Evolutionary conservation across 2,329 filamentous ascomycete genomes (phyloP).

Genomic region (Polytolypa hystricis): DNA sequence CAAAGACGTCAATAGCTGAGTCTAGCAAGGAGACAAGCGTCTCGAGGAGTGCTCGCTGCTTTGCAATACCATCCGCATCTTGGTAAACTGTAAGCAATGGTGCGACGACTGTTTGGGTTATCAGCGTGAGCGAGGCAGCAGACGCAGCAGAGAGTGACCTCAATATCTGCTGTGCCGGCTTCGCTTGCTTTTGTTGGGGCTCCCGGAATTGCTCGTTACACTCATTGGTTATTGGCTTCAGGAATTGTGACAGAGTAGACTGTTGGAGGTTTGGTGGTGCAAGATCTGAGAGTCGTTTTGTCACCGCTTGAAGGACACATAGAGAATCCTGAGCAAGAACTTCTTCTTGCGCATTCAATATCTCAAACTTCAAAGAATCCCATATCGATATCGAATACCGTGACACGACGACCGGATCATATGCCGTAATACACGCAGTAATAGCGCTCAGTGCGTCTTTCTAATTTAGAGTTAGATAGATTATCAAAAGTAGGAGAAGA

Average conservation of each 20-base stretch:
- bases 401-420: conserved; percentile 48
- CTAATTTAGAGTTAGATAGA: conserved; percentile 23
- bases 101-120: conserved; percentile 47
- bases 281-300: conserved; percentile 41
- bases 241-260: conserved; percentile 40
- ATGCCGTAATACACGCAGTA: conserved; percentile 47
- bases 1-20: conserved; percentile 47
- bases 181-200: conserved; percentile 57
- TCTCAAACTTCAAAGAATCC: conserved; percentile 59
- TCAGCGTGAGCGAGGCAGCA: conserved; percentile 41
- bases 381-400: conserved; percentile 55
- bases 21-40: conserved; percentile 48
- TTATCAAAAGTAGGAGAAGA: not conserved
- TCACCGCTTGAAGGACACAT: conserved; percentile 43
- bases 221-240: conserved; percentile 53
- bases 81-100: conserved; percentile 50
- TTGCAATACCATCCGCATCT: conserved; percentile 49
- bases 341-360: conserved; percentile 56
- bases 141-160: conserved; percentile 46
- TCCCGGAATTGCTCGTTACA: conserved; percentile 58
- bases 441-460: conserved; percentile 56
- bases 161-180: conserved; percentile 52
- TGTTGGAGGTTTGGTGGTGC: conserved; percentile 25
- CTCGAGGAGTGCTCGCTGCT: conserved; percentile 52
- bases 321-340: conserved; percentile 52